A percentile compares a stretch with the other conserved stretches of the same genome.
These are phyloP conservation scores for Penicillium lividum DNA, from an alignment of 495 filamentous ascomycete species.

Conservation along the genomic window DNA sequence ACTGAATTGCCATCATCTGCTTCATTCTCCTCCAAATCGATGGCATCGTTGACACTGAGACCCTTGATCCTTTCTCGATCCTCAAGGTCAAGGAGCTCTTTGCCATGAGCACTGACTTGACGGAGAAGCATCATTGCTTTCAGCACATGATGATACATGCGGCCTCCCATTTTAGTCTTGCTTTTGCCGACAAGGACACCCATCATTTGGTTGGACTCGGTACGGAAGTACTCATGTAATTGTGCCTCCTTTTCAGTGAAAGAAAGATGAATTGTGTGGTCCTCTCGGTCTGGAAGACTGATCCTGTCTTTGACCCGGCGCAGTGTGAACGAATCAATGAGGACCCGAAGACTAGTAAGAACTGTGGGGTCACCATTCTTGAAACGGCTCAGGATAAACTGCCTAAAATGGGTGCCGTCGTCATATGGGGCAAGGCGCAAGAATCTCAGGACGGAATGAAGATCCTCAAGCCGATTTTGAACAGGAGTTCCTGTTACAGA, in stretches of 20 bases:
- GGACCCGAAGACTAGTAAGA: constrained; percentile 79
- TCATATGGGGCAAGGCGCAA: constrained; percentile 85
- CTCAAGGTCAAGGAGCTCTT: constrained; percentile 79
- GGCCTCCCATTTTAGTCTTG: constrained; percentile 70
- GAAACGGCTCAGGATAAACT: constrained; percentile 80
- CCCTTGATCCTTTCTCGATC: constrained; percentile 79
- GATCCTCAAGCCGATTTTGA: constrained; percentile 89
- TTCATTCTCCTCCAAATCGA: constrained; percentile 79
- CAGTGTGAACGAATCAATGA: constrained; percentile 89
- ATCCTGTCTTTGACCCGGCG: constrained; percentile 92
- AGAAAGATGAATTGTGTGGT: constrained; percentile 61
- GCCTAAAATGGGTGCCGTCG: constrained; percentile 68
- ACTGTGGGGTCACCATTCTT: constrained; percentile 75
- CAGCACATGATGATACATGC: constrained; percentile 83
- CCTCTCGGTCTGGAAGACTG: constrained; percentile 71
- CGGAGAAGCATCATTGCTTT: constrained; percentile 89
- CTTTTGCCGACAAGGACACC: constrained; percentile 52
- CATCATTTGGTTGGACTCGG: constrained; percentile 63
- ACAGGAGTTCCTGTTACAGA: constrained; percentile 92
- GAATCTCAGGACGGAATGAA: constrained; percentile 88
- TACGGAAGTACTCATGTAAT: constrained; percentile 62
- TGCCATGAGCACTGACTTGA: constrained; percentile 86
- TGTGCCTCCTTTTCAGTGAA: constrained; percentile 56
- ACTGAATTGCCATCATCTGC: constrained; percentile 57
- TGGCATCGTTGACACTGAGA: constrained; percentile 74